phyloP scores from a whole-genome alignment of 805 yeast species.

The Barnettozyma wickerhamii region DNA sequence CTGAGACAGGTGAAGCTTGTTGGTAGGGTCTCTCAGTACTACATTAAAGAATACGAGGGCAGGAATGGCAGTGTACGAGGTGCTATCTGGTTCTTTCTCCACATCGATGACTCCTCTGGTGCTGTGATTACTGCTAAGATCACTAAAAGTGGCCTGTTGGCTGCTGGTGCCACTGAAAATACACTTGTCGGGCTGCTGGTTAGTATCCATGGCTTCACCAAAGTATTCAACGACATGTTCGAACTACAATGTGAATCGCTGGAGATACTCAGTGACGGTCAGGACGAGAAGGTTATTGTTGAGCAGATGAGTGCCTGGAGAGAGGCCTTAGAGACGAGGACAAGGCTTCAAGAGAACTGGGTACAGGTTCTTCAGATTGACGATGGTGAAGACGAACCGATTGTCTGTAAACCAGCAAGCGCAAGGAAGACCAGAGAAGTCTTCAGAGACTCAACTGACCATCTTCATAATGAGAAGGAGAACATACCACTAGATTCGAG shows the following conservation, averaged over 20 bases:
- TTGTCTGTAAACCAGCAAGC: conserved; percentile 6
- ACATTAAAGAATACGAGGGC: conserved; percentile 14
- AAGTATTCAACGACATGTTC: conserved; percentile 13
- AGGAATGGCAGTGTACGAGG: neutral
- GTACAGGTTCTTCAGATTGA: conserved; percentile 18
- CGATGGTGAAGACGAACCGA: conserved; percentile 5
- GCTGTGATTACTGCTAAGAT: conserved; percentile 27
- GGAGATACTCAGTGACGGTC: conserved; percentile 16
- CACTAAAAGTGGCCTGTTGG: conserved; percentile 14
- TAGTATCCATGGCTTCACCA: conserved; percentile 25
- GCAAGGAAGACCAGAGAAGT: neutral
- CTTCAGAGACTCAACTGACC: conserved; percentile 4
- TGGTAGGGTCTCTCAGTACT: conserved; percentile 34
- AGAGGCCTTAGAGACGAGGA: conserved; percentile 22
- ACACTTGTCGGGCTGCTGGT: conserved; percentile 25
- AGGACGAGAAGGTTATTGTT: conserved; percentile 20
- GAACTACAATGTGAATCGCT: conserved; percentile 31
- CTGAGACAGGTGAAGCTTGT: conserved; percentile 29
- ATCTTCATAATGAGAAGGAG: conserved; percentile 4
- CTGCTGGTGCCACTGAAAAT: conserved; percentile 19
- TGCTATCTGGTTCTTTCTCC: conserved; percentile 20
- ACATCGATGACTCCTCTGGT: conserved; percentile 30
- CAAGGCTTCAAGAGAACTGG: conserved; percentile 32
- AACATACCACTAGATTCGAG: conserved; percentile 15
- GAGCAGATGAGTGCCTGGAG: conserved; percentile 36